Percentiles rank a stretch among this genome's conserved stretches.
Evolutionary conservation across 1,284 basidiomycete genomes (phyloP).

Genomic region (Pseudozyma thailandica): DNA sequence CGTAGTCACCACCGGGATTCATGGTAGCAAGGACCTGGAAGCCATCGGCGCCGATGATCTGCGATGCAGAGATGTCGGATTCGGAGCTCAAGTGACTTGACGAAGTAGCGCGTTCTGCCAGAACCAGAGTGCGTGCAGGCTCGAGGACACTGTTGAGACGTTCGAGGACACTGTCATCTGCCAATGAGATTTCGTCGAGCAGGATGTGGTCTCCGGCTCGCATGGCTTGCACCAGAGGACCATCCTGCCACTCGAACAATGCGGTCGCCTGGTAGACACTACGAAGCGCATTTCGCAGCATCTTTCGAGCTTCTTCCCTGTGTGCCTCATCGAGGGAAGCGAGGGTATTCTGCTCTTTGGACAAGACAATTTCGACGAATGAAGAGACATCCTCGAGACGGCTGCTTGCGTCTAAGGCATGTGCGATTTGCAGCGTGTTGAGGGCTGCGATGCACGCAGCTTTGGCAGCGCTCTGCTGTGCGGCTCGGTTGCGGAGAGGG

Average conservation of each 20-base stretch:
- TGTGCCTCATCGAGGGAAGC: slow-evolving; percentile 9
- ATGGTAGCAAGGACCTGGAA: slow-evolving; percentile 98
- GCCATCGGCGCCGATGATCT: slow-evolving; percentile 49
- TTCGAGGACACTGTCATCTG: slow-evolving; percentile 97
- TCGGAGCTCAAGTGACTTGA: slow-evolving; percentile 69
- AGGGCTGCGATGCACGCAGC: slow-evolving; percentile 61
- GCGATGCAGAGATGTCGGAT: slow-evolving; percentile 39
- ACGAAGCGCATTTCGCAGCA: slow-evolving; percentile 70
- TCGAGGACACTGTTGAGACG: slow-evolving; percentile 97
- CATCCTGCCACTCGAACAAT: slow-evolving; percentile 96
- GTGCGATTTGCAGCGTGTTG: slow-evolving; percentile 20
- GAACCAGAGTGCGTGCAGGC: slow-evolving; percentile 84
- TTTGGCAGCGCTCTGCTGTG: slow-evolving; percentile 68
- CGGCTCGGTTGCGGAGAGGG: slow-evolving; percentile 83
- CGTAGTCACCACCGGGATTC: slow-evolving; percentile 99
- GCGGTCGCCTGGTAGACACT: slow-evolving; percentile 72
- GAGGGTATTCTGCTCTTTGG: slow-evolving; percentile 15
- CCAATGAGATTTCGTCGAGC: slow-evolving; percentile 96
- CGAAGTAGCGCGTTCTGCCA: slow-evolving; percentile 87
- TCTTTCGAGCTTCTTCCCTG: slow-evolving; percentile 10
- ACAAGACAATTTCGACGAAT: slow-evolving; percentile 21
- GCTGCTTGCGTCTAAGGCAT: slow-evolving; percentile 24
- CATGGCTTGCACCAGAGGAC: slow-evolving; percentile 94
- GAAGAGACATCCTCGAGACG: slow-evolving; percentile 42
- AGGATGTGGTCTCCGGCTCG: slow-evolving; percentile 83